Conservation (phyloP, 345 rosid genomes). For the Citrus hindsii region DNA sequence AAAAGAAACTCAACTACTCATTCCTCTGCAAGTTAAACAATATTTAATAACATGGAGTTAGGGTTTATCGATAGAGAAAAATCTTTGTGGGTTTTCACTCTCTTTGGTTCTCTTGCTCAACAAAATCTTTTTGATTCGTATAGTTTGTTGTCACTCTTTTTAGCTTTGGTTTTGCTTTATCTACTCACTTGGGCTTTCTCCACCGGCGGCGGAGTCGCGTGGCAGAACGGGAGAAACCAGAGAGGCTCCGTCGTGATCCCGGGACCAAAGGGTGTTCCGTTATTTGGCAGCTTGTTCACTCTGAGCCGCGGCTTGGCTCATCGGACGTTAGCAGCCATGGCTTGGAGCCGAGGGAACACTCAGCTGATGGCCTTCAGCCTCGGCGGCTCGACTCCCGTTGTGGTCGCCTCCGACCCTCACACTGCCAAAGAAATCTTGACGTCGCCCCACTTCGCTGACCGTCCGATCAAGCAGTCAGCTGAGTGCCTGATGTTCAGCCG, state of each 20-base stretch:
- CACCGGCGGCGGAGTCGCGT: conserved; percentile 73
- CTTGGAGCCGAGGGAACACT: conserved; percentile 34
- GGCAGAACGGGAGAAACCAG: conserved; percentile 55
- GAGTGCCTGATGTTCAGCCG: conserved; percentile 72
- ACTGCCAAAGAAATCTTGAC: conserved; percentile 71
- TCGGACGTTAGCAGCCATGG: conserved; percentile 61
- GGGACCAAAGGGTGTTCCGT: conserved; percentile 70
- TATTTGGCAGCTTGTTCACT: conserved; percentile 70
- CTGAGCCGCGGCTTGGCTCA: conserved; percentile 71
- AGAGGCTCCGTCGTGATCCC: conserved; percentile 47
- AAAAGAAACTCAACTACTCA: no score
- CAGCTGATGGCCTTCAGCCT: conserved; percentile 90
- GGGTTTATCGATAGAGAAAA: conserved; percentile 41
- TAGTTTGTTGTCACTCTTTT: conserved; percentile 33
- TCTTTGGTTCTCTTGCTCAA: conserved; percentile 54
- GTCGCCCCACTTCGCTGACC: conserved; percentile 69
- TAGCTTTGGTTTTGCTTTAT: conserved; percentile 30
- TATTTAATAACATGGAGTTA: conserved; percentile 13
- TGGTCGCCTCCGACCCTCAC: conserved; percentile 65
- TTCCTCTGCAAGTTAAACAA: no score
- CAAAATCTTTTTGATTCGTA: conserved; percentile 28
- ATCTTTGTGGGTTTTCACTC: conserved; percentile 56
- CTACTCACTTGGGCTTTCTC: conserved; percentile 58
- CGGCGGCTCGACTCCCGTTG: conserved; percentile 65
- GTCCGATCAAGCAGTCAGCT: conserved; percentile 86